Evolutionary conservation across 805 yeast species (phyloP).

Genomic region (Suhomyces pyralidae): DNA sequence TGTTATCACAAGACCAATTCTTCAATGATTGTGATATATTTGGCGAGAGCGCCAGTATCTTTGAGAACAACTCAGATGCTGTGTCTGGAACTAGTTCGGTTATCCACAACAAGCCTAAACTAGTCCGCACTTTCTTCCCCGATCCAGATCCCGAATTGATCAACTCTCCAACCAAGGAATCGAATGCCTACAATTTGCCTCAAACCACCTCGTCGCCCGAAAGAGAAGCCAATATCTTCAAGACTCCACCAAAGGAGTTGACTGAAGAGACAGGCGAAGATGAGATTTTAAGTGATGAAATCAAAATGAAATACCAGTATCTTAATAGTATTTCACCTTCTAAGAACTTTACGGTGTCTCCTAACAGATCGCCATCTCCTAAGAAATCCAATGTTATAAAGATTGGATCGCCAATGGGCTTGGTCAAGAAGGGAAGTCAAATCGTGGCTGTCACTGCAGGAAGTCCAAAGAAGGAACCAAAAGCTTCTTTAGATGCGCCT

Average conservation of each 20-base stretch:
- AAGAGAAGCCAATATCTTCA: slow-evolving; percentile 15
- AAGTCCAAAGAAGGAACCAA: neutral
- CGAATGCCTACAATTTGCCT: neutral
- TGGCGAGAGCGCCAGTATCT: slow-evolving; percentile 7
- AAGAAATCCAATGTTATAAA: slow-evolving; percentile 20
- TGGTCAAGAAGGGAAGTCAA: slow-evolving; percentile 28
- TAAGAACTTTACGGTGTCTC: slow-evolving; percentile 8
- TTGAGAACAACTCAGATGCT: neutral
- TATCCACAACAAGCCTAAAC: slow-evolving; percentile 7
- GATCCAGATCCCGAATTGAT: slow-evolving; percentile 33
- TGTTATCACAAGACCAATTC: slow-evolving; percentile 26
- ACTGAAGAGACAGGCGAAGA: neutral
- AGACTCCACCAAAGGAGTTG: slow-evolving; percentile 25
- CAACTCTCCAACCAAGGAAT: slow-evolving; percentile 14
- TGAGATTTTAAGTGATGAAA: slow-evolving; percentile 11
- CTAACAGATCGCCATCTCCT: slow-evolving; percentile 7
- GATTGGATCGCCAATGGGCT: slow-evolving; percentile 37
- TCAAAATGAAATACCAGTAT: slow-evolving; percentile 10
- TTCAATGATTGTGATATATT: slow-evolving; percentile 24
- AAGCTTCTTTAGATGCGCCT: neutral
- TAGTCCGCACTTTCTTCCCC: slow-evolving; percentile 19
- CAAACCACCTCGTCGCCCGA: neutral
- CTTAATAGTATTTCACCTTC: slow-evolving; percentile 13
- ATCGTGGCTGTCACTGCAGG: slow-evolving; percentile 21
- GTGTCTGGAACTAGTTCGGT: slow-evolving; percentile 9